Conservation (phyloP, 352 stramenopile genomes). For the Pythium rishiriense region DNA sequence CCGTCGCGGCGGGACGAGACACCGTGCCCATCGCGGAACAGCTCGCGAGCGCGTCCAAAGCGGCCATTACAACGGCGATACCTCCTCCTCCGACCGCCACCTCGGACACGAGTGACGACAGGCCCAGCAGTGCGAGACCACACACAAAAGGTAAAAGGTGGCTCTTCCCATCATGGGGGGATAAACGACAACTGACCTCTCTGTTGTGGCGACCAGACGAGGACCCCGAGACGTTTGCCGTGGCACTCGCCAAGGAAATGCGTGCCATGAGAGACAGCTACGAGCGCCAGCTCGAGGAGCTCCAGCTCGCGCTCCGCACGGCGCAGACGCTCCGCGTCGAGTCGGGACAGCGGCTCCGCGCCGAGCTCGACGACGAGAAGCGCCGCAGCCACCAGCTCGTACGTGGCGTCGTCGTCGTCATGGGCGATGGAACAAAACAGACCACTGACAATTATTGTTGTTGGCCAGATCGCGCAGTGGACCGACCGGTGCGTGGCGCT, state of each 20-base stretch:
- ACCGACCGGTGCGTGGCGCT: constrained; percentile 41
- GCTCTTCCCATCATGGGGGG: too few relatives aligned
- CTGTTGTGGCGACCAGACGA: constrained; percentile 35
- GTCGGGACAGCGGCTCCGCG: constrained; percentile 43
- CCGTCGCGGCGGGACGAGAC: constrained; percentile 56
- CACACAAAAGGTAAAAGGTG: too few relatives aligned
- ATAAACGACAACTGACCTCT: not conserved
- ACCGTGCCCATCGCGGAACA: constrained; percentile 57
- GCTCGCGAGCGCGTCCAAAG: constrained; percentile 32
- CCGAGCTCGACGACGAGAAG: constrained; percentile 54
- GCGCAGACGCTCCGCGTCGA: constrained; percentile 45
- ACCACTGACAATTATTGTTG: not conserved
- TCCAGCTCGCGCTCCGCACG: constrained; percentile 55
- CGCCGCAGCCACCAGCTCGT: constrained; percentile 42
- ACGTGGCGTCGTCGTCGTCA: too few relatives aligned
- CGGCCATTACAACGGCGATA: not conserved
- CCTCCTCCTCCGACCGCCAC: not conserved
- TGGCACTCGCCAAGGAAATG: constrained; percentile 71
- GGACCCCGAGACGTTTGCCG: constrained; percentile 73
- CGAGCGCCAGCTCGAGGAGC: constrained; percentile 60
- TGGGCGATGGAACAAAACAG: too few relatives aligned
- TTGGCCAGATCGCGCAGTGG: constrained; percentile 39
- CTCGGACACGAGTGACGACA: not conserved
- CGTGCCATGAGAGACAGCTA: constrained; percentile 66
- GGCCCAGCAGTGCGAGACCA: not conserved